phyloP scores from a whole-genome alignment of 2,329 filamentous ascomycete genomes.

The Fusarium phyllophilum region DNA sequence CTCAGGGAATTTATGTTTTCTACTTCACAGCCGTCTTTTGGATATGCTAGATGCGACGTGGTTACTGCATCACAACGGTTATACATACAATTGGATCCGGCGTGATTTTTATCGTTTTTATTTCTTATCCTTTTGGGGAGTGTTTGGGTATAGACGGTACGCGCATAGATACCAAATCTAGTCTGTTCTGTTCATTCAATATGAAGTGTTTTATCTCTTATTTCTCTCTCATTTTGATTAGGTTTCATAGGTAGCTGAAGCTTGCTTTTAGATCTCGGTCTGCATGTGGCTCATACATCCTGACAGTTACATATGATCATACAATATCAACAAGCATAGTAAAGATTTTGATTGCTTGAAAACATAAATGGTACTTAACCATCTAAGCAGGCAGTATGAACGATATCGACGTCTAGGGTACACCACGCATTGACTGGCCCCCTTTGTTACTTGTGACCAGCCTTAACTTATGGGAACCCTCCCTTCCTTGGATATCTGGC shows the following conservation, averaged over 20 bases:
- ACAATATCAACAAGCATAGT: neutral
- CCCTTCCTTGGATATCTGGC: constrained; percentile 15
- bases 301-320: neutral
- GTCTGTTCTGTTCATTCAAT: constrained; percentile 18
- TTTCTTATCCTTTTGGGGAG: constrained; percentile 8
- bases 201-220: neutral
- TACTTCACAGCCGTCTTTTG: constrained; percentile 20
- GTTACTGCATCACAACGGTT: constrained; percentile 14
- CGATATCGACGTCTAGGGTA: constrained; percentile 1
- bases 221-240: neutral
- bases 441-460: neutral
- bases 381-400: neutral
- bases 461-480: neutral
- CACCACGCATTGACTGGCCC: neutral
- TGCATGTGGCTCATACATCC: neutral
- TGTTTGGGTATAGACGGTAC: constrained; percentile 43
- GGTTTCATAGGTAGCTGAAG: neutral
- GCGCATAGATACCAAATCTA: constrained; percentile 46
- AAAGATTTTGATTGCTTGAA: neutral
- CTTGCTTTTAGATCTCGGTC: neutral
- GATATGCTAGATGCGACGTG: constrained; percentile 30
- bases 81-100: constrained; percentile 12
- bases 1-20: neutral
- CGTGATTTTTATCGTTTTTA: constrained; percentile 6
- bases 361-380: constrained; percentile 1